Evolutionary conservation across 352 stramenopile genomes (phyloP), one percentile per base, ranked within the genome.

Genomic region (Phytophthora lateralis): DNA sequence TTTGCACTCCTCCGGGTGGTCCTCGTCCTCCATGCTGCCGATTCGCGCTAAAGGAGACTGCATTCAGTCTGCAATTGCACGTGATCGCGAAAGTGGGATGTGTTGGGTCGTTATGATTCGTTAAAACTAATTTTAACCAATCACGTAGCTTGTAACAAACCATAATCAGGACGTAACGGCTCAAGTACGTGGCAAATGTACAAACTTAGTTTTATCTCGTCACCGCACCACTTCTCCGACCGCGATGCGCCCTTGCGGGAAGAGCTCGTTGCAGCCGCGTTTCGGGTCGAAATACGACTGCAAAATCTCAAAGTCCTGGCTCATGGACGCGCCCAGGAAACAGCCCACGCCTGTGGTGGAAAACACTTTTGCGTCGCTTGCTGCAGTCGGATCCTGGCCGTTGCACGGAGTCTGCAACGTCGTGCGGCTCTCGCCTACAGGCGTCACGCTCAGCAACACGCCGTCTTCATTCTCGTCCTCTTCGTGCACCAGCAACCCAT

Each of bases 391-490:
- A n/a, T 54, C 46, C 30, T 15, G 24, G 6, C 64, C 55, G 29
- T 5, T 64, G 32, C 26, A 35, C 0, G 50, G 18, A 0, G 29
- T 35, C 56, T 61, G 55, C 42, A 76, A 21, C 2, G 47, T 71
- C 5, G 51, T 68, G n/a, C 54, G 42, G 35, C 47, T 65, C 20
- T 66, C 52, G 2, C 73, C 60, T n/a, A 67, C 66, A 2, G 63
- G 47, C 4, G 86, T 93, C 41, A 93, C 72, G 21, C 84, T 95
- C 1, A 95, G 58, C 35, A 95, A 56, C 18, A 95, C 84, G 4
- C 70, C 79, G 51, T 93, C 84, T 52, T 91, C 85, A 26, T 86
- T 80, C 21, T 89, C 80, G 4, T 85, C 76, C 63, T 90, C 73
- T 66, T 95, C 82, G 49, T 91, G 84, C 34, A 95, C 78, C 17